These are phyloP conservation scores for Paxillus ammoniavirescens DNA, from an alignment of 768 basidiomycete species.

Conservation along the genomic window DNA sequence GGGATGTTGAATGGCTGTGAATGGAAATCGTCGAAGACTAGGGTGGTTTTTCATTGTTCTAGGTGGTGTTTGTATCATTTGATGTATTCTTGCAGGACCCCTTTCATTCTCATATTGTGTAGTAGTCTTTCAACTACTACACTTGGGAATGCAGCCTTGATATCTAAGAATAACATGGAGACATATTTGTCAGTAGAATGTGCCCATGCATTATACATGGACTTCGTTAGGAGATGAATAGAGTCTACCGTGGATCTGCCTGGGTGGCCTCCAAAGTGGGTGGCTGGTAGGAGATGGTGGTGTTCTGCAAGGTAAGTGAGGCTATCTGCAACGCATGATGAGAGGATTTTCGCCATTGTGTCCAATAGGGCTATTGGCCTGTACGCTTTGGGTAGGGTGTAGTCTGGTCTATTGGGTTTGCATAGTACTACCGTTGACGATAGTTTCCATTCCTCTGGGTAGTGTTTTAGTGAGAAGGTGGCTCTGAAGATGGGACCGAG, in stretches of 20 bases:
- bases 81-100: neutral
- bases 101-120: neutral
- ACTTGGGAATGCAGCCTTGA: neutral
- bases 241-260: neutral
- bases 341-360: slow-evolving; percentile 30
- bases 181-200: neutral
- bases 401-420: slow-evolving; percentile 36
- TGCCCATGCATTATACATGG: neutral
- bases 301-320: slow-evolving; percentile 26
- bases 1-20: slow-evolving; percentile 15
- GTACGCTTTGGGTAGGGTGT: slow-evolving; percentile 33
- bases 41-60: neutral
- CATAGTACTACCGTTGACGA: slow-evolving; percentile 30
- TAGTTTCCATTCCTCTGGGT: slow-evolving; percentile 16
- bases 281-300: slow-evolving; percentile 31
- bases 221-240: neutral
- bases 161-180: neutral
- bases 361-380: slow-evolving; percentile 38
- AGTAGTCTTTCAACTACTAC: too few relatives aligned
- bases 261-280: neutral
- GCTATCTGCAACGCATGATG: slow-evolving; percentile 20
- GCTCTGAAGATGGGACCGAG: slow-evolving; percentile 16
- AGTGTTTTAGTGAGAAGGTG: neutral
- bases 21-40: slow-evolving; percentile 26
- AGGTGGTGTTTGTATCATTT: neutral